Evolutionary conservation across 1,284 basidiomycete genomes (phyloP), one percentile per base, ranked within the genome.

Genomic region (Earliella scabrosa): DNA sequence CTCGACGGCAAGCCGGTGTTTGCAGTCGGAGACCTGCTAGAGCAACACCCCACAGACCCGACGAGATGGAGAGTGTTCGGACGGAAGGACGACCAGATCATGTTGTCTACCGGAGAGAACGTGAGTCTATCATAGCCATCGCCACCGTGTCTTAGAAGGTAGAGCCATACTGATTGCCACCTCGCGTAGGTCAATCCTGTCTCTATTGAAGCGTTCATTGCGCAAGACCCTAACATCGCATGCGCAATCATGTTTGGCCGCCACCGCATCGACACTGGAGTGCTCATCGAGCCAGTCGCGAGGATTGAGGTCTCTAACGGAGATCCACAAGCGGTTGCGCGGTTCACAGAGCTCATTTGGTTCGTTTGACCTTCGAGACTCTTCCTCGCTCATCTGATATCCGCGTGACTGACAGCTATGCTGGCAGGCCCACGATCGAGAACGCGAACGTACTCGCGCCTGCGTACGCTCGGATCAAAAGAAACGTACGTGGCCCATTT

Each of bases 341-440:
- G 60, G 6, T 74, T 73, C 57, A 52, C 67, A 4, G 66, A 72
- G 35, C 34, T 45, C 23, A 72, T 77, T 23, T 71, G 71, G 72
- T 70, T 38, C 43, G 61, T 49, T 34, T 16, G 6, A 5, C 29
- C 10, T 11, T 20, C n/a, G 10, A 16, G n/a, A n/a, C 18, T 3
- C 9, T 23, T n/a, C 11, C 10, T 31, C n/a, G 0, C n/a, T 13
- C 0, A 16, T 11, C 16, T 21, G 9, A 18, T 34, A 4, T 9
- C 29, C n/a, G 29, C 6, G 29, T 7, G 7, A 10, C 18, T 21
- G 44, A 18, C 34, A 32, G 29, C 11, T 24, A 16, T 26, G 1
- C 24, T 32, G 16, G n/a, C 34, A 59, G 58, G 54, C 54, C 51
- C 2, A 39, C 34, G 2, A 24, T 59, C 0, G 53, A 59, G 36